Percentiles rank a stretch among this genome's conserved stretches.
These are phyloP conservation scores for Wickerhamiella australiensis DNA, from an alignment of 805 yeast species.

Conservation along the genomic window DNA sequence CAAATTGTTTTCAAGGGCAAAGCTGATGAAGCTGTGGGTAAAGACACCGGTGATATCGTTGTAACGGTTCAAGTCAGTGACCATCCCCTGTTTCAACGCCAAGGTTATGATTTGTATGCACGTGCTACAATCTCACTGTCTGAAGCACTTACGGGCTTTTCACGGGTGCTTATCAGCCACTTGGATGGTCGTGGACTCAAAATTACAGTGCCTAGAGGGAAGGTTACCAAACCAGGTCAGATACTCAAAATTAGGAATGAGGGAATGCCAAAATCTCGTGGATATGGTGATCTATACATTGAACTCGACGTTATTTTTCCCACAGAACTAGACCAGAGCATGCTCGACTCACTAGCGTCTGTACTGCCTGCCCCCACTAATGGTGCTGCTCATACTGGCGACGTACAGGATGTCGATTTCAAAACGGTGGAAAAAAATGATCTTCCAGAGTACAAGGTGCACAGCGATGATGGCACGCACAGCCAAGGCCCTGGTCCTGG, in stretches of 20 bases:
- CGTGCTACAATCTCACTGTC: conserved; percentile 49
- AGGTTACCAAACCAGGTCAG: conserved; percentile 35
- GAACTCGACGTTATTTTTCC: conserved; percentile 20
- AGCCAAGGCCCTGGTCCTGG: neutral
- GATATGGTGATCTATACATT: conserved; percentile 19
- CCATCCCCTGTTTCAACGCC: conserved; percentile 41
- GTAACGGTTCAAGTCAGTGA: conserved; percentile 44
- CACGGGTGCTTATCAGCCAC: conserved; percentile 50
- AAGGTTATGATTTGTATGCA: conserved; percentile 53
- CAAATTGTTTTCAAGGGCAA: conserved; percentile 48
- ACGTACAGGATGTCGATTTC: conserved; percentile 10
- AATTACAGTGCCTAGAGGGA: conserved; percentile 58
- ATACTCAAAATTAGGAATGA: conserved; percentile 19
- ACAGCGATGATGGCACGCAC: conserved; percentile 15
- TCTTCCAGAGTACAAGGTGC: conserved; percentile 15
- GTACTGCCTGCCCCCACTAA: conserved; percentile 5
- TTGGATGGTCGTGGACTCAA: conserved; percentile 67
- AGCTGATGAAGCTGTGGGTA: conserved; percentile 66
- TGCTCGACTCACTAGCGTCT: conserved; percentile 15
- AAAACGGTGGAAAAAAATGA: conserved; percentile 12
- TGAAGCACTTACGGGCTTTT: conserved; percentile 79
- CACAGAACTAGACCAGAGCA: conserved; percentile 12
- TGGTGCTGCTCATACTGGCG: neutral
- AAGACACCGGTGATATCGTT: conserved; percentile 64
- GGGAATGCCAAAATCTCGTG: conserved; percentile 15